These are phyloP conservation scores for Nyctanthes arbortristis DNA, from an alignment of 257 asterid genomes.

Conservation along the genomic window DNA sequence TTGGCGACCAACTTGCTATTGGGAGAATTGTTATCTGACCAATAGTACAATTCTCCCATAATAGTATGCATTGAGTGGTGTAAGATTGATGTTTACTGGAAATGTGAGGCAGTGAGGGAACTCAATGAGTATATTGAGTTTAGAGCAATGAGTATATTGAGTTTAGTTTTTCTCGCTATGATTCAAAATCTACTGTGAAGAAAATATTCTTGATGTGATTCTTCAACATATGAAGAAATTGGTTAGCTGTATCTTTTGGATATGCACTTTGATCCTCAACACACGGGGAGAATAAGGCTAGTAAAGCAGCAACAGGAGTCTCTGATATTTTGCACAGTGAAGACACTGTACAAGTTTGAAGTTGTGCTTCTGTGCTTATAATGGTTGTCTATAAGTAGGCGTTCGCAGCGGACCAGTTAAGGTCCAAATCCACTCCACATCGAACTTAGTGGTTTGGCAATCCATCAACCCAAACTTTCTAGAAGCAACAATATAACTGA, in stretches of 20 bases:
- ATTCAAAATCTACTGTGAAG: neutral
- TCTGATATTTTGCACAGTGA: neutral
- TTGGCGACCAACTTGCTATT: too few species aligned
- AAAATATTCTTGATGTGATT: neutral
- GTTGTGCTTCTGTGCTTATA: neutral
- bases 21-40: too few species aligned
- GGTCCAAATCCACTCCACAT: too few species aligned
- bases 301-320: neutral
- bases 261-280: neutral
- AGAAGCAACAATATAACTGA: too few species aligned
- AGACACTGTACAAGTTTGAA: neutral
- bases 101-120: neutral
- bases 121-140: neutral
- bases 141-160: neutral
- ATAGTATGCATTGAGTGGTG: too few species aligned
- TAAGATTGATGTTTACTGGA: neutral
- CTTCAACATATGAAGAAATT: neutral
- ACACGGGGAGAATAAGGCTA: neutral
- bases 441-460: too few species aligned
- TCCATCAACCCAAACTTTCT: too few species aligned
- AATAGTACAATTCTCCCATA: too few species aligned
- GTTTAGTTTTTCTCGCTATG: neutral
- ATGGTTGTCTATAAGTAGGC: neutral
- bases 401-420: too few species aligned
- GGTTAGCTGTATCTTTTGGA: neutral